Base-by-base conservation (phyloP, 768 basidiomycete species). In the Suillus paluster region DNA sequence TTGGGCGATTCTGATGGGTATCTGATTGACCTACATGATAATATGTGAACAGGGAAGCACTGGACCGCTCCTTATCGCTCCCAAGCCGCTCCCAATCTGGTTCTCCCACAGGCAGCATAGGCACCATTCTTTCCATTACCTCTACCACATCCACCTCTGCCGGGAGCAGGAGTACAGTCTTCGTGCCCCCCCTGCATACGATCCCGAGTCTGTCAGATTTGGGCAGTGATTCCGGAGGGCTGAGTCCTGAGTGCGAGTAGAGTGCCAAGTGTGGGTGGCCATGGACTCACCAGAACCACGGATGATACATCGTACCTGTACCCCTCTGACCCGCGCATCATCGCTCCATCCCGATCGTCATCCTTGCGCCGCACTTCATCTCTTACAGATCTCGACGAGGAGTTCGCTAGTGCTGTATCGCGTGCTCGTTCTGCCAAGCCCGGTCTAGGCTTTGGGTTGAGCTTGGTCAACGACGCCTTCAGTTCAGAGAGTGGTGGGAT, bases 281-380 rank as follows among this genome's bases (percentile, higher is more conserved):
- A 38, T 25, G 53, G 36, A 63, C 86, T 86, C 63, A 82, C 80
- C 4, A 86, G 86, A 25, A 89, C 91, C 4, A 84, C 87, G 6
- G 92, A 94, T 67, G 92, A 94, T 64, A 86, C 78, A 0, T 83
- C 84, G 12, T 90, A 89, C 64, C 76, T 90, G 7, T 91, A 92
- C 70, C 87, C 84, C 8, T 88, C 89, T 3, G 92, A 91, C 67
- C 82, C 84, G 19, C 84, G 92, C 9, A 87, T 86, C 15, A 94
- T 94, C 63, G 84, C 84, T 9, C 87, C 89, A 4, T 86, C 87
- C 59, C 80, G 86, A 39, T 85, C 84, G 67, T 83, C 83, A 61
- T 83, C 82, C 1, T 64, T 86, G 27, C 78, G 85, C 41, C 78
- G 89, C 46, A 90, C 88, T n/a, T 89, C 85, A 48, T 93, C 90